Percentiles rank a stretch among this genome's conserved stretches.
Conservation (phyloP, 1,139 yeast species). For the Candida anutae region DNA sequence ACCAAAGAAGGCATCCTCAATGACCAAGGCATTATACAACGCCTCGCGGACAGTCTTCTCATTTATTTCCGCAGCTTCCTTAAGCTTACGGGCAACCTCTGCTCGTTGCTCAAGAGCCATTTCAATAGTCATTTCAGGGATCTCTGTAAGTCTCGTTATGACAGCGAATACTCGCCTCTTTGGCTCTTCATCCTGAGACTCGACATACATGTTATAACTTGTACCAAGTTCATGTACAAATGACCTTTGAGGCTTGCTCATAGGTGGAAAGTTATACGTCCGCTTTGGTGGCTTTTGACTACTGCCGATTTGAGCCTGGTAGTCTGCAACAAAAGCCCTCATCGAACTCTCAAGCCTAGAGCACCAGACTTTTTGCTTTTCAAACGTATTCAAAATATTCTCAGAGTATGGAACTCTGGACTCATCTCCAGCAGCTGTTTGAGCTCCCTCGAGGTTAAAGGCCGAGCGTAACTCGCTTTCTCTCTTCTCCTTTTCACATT, state of each 20-base stretch:
- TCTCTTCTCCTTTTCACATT: constrained; percentile 57
- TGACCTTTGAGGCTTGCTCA: constrained; percentile 60
- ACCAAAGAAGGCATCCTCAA: constrained; percentile 49
- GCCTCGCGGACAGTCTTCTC: constrained; percentile 1
- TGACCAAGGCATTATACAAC: constrained; percentile 44
- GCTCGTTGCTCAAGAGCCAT: constrained; percentile 21
- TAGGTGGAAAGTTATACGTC: constrained; percentile 59
- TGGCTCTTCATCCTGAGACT: constrained; percentile 80
- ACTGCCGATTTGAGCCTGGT: constrained; percentile 13
- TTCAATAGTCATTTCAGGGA: constrained; percentile 23
- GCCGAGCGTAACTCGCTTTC: constrained; percentile 60
- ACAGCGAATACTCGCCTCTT: constrained; percentile 62
- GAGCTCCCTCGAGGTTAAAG: constrained; percentile 28
- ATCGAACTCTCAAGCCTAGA: constrained; percentile 48
- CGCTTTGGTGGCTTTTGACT: constrained; percentile 9
- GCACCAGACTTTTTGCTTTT: constrained; percentile 59
- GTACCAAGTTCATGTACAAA: constrained; percentile 66
- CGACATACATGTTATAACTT: constrained; percentile 51
- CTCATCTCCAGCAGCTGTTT: constrained; percentile 18
- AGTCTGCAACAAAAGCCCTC: constrained; percentile 37
- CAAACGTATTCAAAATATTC: constrained; percentile 32
- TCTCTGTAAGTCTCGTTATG: constrained; percentile 24
- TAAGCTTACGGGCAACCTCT: constrained; percentile 21
- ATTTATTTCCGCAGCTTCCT: constrained; percentile 11
- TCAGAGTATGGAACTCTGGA: constrained; percentile 33